A percentile compares a stretch with the other conserved stretches of the same genome.
Conservation (phyloP, 805 yeast species). For the Ogataea paraovalis region DNA sequence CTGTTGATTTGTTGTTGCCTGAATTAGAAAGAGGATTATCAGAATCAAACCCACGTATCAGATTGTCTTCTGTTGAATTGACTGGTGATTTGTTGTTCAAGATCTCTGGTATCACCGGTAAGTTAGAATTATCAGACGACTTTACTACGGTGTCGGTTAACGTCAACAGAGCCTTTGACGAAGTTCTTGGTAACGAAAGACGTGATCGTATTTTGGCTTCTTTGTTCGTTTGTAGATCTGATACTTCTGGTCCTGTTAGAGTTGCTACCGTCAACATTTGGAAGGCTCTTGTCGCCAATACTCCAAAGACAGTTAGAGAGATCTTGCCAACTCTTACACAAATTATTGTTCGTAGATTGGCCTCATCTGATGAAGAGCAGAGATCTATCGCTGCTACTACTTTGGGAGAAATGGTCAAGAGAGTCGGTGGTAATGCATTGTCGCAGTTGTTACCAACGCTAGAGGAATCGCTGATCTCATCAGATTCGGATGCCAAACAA, state of each 20-base stretch:
- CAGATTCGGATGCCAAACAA: slow-evolving; percentile 84
- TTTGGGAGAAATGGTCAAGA: slow-evolving; percentile 87
- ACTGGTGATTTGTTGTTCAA: slow-evolving; percentile 94
- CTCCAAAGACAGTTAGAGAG: slow-evolving; percentile 92
- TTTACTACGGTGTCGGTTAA: slow-evolving; percentile 43
- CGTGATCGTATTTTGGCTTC: slow-evolving; percentile 82
- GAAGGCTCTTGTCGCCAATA: slow-evolving; percentile 94
- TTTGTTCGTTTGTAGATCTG: slow-evolving; percentile 92
- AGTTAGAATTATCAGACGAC: slow-evolving; percentile 62
- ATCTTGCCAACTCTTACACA: slow-evolving; percentile 79
- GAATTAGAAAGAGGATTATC: slow-evolving; percentile 89
- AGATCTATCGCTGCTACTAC: slow-evolving; percentile 90
- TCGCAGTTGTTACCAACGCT: slow-evolving; percentile 82
- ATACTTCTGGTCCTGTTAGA: slow-evolving; percentile 81
- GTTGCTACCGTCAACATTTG: slow-evolving; percentile 89
- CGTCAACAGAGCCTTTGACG: slow-evolving; percentile 62
- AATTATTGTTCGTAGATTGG: slow-evolving; percentile 76
- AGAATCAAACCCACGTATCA: slow-evolving; percentile 77
- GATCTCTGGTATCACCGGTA: slow-evolving; percentile 84
- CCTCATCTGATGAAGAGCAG: slow-evolving; percentile 73
- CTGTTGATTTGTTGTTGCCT: slow-evolving; percentile 89
- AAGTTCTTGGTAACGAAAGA: slow-evolving; percentile 80
- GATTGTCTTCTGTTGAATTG: slow-evolving; percentile 90
- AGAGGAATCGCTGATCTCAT: slow-evolving; percentile 53
- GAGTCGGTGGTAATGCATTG: slow-evolving; percentile 88